A percentile compares a stretch with the other conserved stretches of the same genome.
phyloP scores from a whole-genome alignment of 2,329 filamentous ascomycete species.

The Massarina eburnea region DNA sequence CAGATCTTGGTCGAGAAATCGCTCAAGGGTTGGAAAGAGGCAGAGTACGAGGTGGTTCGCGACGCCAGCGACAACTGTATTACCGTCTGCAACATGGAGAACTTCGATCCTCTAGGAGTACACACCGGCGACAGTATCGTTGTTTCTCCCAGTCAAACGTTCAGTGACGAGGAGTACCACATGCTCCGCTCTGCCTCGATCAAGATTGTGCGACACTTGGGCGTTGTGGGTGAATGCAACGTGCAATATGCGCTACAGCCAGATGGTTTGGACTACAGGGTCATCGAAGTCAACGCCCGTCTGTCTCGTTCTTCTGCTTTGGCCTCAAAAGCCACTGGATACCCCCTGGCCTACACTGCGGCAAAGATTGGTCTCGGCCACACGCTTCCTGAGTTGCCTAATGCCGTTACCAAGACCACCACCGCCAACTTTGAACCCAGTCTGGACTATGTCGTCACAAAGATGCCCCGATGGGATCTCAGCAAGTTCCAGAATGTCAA shows the following conservation, averaged over 20 bases:
- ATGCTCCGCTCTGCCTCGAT: conserved; percentile 98
- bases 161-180: conserved; percentile 98
- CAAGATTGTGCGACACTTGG: conserved; percentile 96
- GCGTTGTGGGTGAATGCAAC: conserved; percentile 98
- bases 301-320: conserved; percentile 95
- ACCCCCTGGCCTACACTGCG: conserved; percentile 94
- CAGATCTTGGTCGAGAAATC: conserved; percentile 99
- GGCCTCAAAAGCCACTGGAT: conserved; percentile 96
- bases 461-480: conserved; percentile 98
- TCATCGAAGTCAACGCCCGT: conserved; percentile 99
- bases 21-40: conserved; percentile 98
- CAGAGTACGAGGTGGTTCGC: conserved; percentile 97
- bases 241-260: conserved; percentile 97
- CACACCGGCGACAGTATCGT: conserved; percentile 99
- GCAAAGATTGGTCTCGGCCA: conserved; percentile 98
- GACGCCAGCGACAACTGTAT: conserved; percentile 99
- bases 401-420: conserved; percentile 97
- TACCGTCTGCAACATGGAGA: conserved; percentile 98
- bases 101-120: conserved; percentile 96
- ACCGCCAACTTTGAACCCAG: conserved; percentile 99
- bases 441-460: conserved; percentile 96
- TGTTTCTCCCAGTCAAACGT: conserved; percentile 92
- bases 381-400: conserved; percentile 91
- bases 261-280: conserved; percentile 94
- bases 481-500: conserved; percentile 99